Percentiles rank a stretch among this genome's conserved stretches.
Conservation (phyloP, 1,284 basidiomycete species). For the Ganoderma boninense region DNA sequence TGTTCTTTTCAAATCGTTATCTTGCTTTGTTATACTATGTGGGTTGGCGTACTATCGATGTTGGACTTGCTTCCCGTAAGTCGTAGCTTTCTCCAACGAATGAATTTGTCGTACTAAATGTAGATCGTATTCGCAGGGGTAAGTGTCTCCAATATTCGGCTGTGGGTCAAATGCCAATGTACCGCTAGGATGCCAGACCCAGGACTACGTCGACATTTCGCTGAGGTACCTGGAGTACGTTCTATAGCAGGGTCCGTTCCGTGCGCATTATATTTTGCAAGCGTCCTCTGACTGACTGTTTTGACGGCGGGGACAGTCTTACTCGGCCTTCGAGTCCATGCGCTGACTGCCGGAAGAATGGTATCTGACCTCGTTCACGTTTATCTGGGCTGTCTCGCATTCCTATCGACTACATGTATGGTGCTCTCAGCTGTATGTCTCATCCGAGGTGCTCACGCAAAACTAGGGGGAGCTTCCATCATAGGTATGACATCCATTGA, state of each 20-base stretch:
- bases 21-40: not conserved
- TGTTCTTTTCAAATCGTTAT: conserved; percentile 17
- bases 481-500: too few species aligned
- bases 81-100: not conserved
- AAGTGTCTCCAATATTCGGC: not conserved
- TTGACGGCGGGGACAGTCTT: not conserved
- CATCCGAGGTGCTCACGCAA: not conserved
- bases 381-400: not conserved
- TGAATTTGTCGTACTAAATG: not conserved
- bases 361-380: not conserved
- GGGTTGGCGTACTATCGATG: not conserved
- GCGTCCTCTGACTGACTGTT: too few species aligned
- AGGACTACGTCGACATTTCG: not conserved
- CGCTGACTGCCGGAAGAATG: not conserved
- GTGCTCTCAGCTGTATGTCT: not conserved
- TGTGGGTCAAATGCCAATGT: not conserved
- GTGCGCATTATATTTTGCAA: too few species aligned
- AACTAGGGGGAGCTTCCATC: not conserved
- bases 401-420: not conserved
- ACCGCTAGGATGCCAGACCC: not conserved
- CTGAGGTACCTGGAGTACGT: not conserved
- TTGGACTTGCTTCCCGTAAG: not conserved
- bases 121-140: not conserved
- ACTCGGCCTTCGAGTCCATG: not conserved
- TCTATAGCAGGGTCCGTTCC: not conserved